A percentile compares a stretch with the other conserved stretches of the same genome.
phyloP scores from a whole-genome alignment of 768 basidiomycete species.

The Calocera viscosa region DNA sequence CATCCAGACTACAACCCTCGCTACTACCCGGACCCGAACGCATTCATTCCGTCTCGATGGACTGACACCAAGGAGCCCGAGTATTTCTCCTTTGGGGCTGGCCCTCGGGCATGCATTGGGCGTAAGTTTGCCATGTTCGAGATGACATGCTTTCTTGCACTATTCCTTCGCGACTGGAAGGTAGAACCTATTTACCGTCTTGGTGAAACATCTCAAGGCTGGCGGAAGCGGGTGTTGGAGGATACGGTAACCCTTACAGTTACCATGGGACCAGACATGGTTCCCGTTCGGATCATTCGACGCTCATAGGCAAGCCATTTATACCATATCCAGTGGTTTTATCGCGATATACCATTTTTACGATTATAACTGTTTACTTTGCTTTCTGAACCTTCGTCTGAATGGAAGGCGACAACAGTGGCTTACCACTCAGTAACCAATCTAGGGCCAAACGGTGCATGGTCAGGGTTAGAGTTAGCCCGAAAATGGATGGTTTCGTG shows the following conservation, averaged over 20 bases:
- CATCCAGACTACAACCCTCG: neutral
- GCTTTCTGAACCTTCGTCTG: too few relatives aligned
- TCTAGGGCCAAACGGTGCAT: too few relatives aligned
- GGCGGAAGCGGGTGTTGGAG: neutral
- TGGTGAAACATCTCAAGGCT: neutral
- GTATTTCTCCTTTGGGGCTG: neutral
- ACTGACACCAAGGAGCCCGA: too few relatives aligned
- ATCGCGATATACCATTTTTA: too few relatives aligned
- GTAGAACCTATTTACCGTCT: neutral
- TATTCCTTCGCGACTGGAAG: constrained; percentile 2
- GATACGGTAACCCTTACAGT: neutral
- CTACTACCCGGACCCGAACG: neutral
- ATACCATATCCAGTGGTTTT: too few relatives aligned
- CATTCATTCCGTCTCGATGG: neutral
- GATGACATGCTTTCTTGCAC: constrained; percentile 1
- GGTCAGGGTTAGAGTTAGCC: too few relatives aligned
- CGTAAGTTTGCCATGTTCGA: constrained; percentile 1
- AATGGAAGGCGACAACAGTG: too few relatives aligned
- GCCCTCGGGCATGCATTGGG: neutral
- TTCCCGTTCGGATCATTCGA: neutral
- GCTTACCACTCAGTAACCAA: too few relatives aligned
- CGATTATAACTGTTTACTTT: too few relatives aligned
- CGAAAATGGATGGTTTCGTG: too few relatives aligned
- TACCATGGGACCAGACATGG: neutral
- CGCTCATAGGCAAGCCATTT: too few relatives aligned